phyloP scores from a whole-genome alignment of 2,329 filamentous ascomycete genomes.

The Exophiala calicioides region DNA sequence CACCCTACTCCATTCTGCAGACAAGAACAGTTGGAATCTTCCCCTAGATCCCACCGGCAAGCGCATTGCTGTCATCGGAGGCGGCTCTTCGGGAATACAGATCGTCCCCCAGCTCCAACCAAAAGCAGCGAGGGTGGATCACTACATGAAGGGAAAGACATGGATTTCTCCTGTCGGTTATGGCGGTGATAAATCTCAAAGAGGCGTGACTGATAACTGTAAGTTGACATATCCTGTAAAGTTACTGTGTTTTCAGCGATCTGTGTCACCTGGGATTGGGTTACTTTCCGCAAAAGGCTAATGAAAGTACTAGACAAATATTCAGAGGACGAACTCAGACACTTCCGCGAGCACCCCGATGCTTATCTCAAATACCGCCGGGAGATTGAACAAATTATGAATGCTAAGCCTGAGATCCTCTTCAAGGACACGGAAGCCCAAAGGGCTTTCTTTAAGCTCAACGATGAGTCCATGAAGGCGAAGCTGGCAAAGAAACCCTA shows the following conservation, averaged over 20 bases:
- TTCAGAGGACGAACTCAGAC: not conserved
- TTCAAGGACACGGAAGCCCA: slow-evolving; percentile 6
- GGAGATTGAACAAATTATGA: slow-evolving; percentile 31
- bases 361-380: slow-evolving; percentile 36
- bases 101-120: slow-evolving; percentile 39
- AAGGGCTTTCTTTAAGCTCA: slow-evolving; percentile 1
- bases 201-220: slow-evolving; percentile 1
- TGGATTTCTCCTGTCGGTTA: slow-evolving; percentile 30
- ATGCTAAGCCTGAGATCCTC: slow-evolving; percentile 1
- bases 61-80: slow-evolving; percentile 34
- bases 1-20: slow-evolving; percentile 30
- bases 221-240: slow-evolving; percentile 1
- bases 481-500: slow-evolving; percentile 34
- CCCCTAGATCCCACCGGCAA: slow-evolving; percentile 30
- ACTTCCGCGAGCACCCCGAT: not conserved
- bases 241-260: too few species aligned
- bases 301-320: not conserved
- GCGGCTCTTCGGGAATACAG: slow-evolving; percentile 41
- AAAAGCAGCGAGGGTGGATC: slow-evolving; percentile 33
- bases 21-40: slow-evolving; percentile 46
- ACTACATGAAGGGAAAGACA: slow-evolving; percentile 29
- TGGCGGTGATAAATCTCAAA: slow-evolving; percentile 1
- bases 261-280: not conserved
- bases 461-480: slow-evolving; percentile 15
- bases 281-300: slow-evolving; percentile 1